Conservation (phyloP, 73 alveolate species). For the Tetrahymena malaccensis region DNA sequence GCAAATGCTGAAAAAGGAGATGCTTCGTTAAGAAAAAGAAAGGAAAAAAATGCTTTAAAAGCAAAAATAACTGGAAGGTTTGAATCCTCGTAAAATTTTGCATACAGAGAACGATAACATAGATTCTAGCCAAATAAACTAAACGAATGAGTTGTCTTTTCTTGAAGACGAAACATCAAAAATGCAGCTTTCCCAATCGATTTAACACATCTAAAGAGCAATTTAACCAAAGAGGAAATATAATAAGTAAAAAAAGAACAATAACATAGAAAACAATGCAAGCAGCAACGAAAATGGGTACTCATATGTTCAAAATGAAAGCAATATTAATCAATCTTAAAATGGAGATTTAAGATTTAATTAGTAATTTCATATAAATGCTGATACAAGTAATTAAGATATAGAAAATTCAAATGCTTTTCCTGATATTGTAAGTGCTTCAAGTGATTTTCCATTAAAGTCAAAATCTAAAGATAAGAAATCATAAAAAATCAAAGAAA, state of each 20-base stretch:
- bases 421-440: neutral
- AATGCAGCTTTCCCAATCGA: neutral
- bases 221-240: neutral
- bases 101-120: neutral
- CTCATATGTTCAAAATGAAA: neutral
- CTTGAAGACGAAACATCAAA: neutral
- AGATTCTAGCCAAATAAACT: neutral
- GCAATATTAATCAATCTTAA: neutral
- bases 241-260: neutral
- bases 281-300: neutral
- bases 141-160: neutral
- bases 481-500: neutral
- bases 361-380: neutral
- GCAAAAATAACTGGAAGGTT: neutral
- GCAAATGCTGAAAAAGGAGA: neutral
- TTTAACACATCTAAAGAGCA: neutral
- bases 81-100: neutral
- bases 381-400: neutral
- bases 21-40: neutral
- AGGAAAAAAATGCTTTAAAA: neutral
- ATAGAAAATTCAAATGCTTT: neutral
- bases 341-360: neutral
- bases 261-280: neutral
- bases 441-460: neutral
- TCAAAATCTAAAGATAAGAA: neutral